Evolutionary conservation across 2,329 filamentous ascomycete species (phyloP), one percentile per base, ranked within the genome.

Genomic region (Ophiostoma sp.): DNA sequence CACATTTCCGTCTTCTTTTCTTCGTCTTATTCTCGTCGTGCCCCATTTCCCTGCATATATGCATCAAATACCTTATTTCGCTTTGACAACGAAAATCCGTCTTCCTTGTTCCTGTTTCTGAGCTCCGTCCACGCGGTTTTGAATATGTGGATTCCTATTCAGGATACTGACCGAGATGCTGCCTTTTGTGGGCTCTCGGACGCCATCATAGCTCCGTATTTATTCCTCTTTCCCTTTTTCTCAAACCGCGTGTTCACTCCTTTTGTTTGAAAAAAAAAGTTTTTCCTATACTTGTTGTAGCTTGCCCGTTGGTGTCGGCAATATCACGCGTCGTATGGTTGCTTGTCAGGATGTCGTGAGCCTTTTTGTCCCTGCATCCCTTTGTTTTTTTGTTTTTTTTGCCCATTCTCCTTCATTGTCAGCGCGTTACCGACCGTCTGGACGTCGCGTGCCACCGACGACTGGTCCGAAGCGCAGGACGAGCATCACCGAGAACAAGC

Each of bases 391-490:
- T 52, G 7, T 52, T 55, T 7, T 55, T 25, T 55, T 25, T 25
- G 6, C 48, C 48, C 28, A 31, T 33, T 11, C 50, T 17, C 19
- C 50, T 17, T 50, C 17, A 8, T 25, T 12, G 31, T 6, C n/a
- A 39, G 25, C 59, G 28, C 17, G 31, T 61, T 61, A 61, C 57
- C 57, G 42, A 36, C 25, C 33, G 61, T 42, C 61, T 36, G 22
- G 19, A 42, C 61, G 33, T 64, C 61, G 61, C 61, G 36, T 66
- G 61, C 22, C 61, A 66, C 61, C 61, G 39, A 66, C 15, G 22
- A 45, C 61, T 66, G 61, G 36, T 45, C 61, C 22, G 22, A 45
- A 66, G 33, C 15, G 55, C 28, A 59, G 25, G 55, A 33, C 5
- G 28, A 59, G 22, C 50, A 15, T n/a, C n/a, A 28, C 36, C 36